A percentile compares a stretch with the other conserved stretches of the same genome.
These are phyloP conservation scores for Orbilia blumenaviensis DNA, from an alignment of 2,329 filamentous ascomycete species.

Conservation along the genomic window DNA sequence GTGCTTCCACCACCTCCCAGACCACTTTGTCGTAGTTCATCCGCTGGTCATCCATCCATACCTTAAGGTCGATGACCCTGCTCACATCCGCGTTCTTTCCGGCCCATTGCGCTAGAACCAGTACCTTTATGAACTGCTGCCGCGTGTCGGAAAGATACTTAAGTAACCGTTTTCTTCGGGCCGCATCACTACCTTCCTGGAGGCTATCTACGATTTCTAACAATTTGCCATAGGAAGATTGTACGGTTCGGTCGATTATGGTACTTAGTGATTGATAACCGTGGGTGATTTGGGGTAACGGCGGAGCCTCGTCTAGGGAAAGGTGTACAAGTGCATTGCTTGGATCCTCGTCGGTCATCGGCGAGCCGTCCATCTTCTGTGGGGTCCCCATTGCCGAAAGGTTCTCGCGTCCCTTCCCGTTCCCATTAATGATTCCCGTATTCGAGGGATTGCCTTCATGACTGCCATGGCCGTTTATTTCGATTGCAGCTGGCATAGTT, in stretches of 20 bases:
- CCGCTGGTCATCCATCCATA: conserved; percentile 74
- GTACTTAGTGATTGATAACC: conserved; percentile 79
- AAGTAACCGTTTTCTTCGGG: conserved; percentile 78
- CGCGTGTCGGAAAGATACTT: conserved; percentile 82
- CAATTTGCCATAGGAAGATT: conserved; percentile 82
- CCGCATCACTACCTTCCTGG: conserved; percentile 65
- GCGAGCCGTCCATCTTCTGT: conserved; percentile 35
- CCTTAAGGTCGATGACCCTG: conserved; percentile 86
- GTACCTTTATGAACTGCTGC: conserved; percentile 88
- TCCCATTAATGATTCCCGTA: conserved; percentile 45
- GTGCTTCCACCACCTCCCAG: conserved; percentile 74
- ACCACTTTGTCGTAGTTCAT: conserved; percentile 70
- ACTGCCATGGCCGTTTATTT: conserved; percentile 53
- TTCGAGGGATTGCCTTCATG: conserved; percentile 48
- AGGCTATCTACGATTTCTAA: conserved; percentile 64
- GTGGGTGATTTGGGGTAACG: conserved; percentile 72
- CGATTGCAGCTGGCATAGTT: conserved; percentile 55
- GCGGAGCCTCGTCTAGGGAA: conserved; percentile 40
- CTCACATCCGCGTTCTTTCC: conserved; percentile 79
- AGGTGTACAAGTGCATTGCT: conserved; percentile 28
- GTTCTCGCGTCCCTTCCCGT: conserved; percentile 46
- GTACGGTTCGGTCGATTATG: conserved; percentile 79
- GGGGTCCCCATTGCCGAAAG: conserved; percentile 42
- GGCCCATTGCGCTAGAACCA: conserved; percentile 92
- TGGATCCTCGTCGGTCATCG: conserved; percentile 47